Base-by-base conservation (phyloP, 805 yeast species). In the Myxozyma vanderwaltii region DNA sequence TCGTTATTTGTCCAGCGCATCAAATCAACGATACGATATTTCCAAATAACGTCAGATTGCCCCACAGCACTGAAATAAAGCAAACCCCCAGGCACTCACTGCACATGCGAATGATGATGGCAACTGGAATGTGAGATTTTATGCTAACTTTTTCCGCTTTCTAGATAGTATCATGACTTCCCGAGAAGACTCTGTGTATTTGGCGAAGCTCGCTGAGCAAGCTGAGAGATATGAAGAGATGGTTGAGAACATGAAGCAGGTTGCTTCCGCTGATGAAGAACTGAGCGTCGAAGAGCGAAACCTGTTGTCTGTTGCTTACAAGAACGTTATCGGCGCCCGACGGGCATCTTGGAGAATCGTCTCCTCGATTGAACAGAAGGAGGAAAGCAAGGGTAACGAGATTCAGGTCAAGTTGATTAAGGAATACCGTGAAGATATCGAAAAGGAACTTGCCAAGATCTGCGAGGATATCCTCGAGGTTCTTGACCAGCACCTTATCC, bases 281-380 rank as follows among this genome's bases (percentile, higher is more conserved):
- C 81, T 94, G 69, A 87, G 95, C 52, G 96, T 94, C 68, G 99
- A 94, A 80, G 99, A 94, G 81, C 91, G 99, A 78, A 94, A 94
- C 79, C 82, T 92, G 69, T 83, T 92, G 71, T 90, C 97, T 35
- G 98, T 94, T 70, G 99, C 99, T 63, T 92, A 92, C 83, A 92
- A 92, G 80, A 92, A 92, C 74, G 98, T 92, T 58, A 92, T 92
- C 77, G 99, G 99, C 74, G 96, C 98, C 60, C 91, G 98, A 73
- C 91, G 99, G 81, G 98, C 99, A 60, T 90, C 97, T 47, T 94
- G 98, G 98, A 88, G 99, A 84, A 91, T 94, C 73, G 97, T 94
- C 54, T 91, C 97, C 39, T 90, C 97, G 49, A 92, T 92, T 72
- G 99, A 92, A 79, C 97, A 92, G 79, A 91, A 91, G 80, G 98